Evolutionary conservation across 495 filamentous ascomycete genomes (phyloP).

Genomic region (Collariella sp.): DNA sequence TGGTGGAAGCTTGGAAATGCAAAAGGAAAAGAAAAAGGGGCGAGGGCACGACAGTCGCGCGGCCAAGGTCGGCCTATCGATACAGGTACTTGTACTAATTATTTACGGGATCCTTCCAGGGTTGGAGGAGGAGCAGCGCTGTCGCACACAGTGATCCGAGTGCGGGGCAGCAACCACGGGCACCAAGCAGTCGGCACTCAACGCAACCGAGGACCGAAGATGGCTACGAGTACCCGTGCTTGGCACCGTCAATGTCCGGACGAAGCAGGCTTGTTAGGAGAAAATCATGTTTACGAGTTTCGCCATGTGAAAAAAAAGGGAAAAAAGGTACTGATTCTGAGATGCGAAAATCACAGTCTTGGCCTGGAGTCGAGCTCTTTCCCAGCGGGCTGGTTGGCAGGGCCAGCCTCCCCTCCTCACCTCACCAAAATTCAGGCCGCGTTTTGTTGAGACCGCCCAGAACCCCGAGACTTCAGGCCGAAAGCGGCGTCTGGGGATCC

Average conservation of each 20-base stretch:
- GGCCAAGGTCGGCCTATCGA: background rate
- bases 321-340: no score
- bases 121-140: background rate
- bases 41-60: background rate
- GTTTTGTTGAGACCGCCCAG: slow-evolving; percentile 6
- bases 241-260: background rate
- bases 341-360: background rate
- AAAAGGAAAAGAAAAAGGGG: background rate
- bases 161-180: slow-evolving; percentile 17
- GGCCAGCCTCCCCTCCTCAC: slow-evolving; percentile 7
- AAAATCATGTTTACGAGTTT: background rate
- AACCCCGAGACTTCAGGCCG: background rate
- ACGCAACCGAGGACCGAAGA: slow-evolving; percentile 21
- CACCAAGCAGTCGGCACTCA: slow-evolving; percentile 12
- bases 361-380: background rate
- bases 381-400: background rate
- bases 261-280: background rate
- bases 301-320: no score
- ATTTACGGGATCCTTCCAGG: no score
- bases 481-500: background rate
- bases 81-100: no score
- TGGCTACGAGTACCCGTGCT: background rate
- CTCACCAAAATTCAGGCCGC: slow-evolving; percentile 1
- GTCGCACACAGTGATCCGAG: background rate
- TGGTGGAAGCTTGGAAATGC: background rate